A percentile compares a stretch with the other conserved stretches of the same genome.
phyloP scores from a whole-genome alignment of 1,284 basidiomycete species.

The Stygiomarasmius scandens region DNA sequence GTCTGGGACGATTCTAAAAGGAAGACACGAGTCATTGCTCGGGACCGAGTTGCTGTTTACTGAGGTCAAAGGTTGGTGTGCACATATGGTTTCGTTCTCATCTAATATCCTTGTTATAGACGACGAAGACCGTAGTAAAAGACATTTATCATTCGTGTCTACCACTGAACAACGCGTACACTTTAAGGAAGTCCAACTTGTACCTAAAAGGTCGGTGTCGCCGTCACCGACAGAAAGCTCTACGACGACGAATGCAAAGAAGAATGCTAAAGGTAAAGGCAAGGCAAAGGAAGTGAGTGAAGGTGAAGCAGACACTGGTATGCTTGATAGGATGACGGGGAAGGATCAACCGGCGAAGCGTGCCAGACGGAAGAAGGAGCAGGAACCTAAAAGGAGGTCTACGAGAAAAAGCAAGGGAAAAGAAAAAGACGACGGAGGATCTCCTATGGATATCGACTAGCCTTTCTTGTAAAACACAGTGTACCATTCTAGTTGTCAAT shows the following conservation, averaged over 20 bases:
- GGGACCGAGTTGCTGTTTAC: constrained; percentile 76
- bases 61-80: constrained; percentile 54
- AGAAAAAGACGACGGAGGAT: constrained; percentile 6
- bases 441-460: neutral
- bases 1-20: constrained; percentile 71
- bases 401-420: constrained; percentile 4
- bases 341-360: constrained; percentile 2
- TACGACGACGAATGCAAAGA: neutral
- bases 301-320: neutral
- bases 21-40: constrained; percentile 62
- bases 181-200: constrained; percentile 63
- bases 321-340: constrained; percentile 2
- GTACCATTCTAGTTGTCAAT: neutral
- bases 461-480: neutral
- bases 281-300: constrained; percentile 13
- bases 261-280: constrained; percentile 5
- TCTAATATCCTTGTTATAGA: constrained; percentile 31
- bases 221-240: neutral
- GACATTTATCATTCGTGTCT: constrained; percentile 52
- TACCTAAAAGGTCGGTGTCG: constrained; percentile 34
- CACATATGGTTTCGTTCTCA: neutral
- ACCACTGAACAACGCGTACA: constrained; percentile 63
- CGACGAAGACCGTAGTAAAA: constrained; percentile 46
- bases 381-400: constrained; percentile 6
- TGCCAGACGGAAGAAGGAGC: constrained; percentile 10